Percentiles rank a stretch among this genome's conserved stretches.
phyloP scores from a whole-genome alignment of 331 rosid genomes.

The Arachis monticola region DNA sequence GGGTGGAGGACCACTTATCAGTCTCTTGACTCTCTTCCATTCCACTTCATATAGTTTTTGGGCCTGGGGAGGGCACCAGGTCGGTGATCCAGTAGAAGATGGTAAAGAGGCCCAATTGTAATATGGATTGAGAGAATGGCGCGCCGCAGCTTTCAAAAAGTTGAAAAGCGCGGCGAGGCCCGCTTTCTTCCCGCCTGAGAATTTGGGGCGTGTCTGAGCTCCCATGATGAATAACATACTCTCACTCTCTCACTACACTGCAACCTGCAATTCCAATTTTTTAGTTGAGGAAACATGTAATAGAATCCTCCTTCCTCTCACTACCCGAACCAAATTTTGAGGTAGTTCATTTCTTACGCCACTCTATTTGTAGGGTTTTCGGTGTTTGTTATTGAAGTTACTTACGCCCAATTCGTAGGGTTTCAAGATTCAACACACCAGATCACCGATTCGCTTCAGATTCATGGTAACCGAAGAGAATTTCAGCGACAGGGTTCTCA shows the following conservation, averaged over 20 bases:
- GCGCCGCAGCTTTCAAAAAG: constrained; percentile 32
- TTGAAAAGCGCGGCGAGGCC: constrained; percentile 21
- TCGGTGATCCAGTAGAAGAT: not conserved
- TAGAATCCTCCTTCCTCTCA: not conserved
- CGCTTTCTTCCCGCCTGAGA: constrained; percentile 7
- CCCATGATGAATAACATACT: not conserved
- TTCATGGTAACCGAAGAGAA: constrained; percentile 55
- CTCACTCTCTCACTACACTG: not conserved
- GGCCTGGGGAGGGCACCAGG: not conserved
- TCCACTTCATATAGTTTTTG: too few relatives aligned
- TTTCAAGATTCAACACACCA: not conserved
- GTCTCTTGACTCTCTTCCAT: too few relatives aligned
- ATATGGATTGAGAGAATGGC: not conserved
- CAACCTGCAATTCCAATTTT: not conserved
- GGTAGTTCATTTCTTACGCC: not conserved
- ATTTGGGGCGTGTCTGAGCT: not conserved
- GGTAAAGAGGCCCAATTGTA: not conserved
- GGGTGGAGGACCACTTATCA: too few relatives aligned
- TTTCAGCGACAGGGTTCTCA: constrained; percentile 40
- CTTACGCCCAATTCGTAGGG: constrained; percentile 22
- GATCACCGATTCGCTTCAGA: constrained; percentile 4
- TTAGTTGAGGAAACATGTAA: not conserved
- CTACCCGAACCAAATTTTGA: not conserved
- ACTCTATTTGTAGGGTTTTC: not conserved
- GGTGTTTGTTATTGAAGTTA: not conserved